A percentile compares a stretch with the other conserved stretches of the same genome.
Evolutionary conservation across 345 rosid species (phyloP).

Genomic region (Mallotus nudiflorus): DNA sequence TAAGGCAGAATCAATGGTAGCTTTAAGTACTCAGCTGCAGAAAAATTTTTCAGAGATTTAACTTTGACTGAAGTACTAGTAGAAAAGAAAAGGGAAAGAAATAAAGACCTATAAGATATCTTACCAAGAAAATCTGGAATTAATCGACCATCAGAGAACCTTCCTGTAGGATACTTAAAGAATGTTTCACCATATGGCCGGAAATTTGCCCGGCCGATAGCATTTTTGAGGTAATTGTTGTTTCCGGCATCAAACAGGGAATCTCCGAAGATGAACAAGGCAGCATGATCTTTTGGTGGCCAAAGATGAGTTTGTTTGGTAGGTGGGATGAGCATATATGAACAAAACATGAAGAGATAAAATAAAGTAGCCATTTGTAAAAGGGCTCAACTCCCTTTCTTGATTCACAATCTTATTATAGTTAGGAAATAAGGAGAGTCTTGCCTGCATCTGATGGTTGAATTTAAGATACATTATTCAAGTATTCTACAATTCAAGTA

Average conservation of each 20-base stretch:
- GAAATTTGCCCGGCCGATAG: background rate
- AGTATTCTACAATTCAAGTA: too few relatives aligned
- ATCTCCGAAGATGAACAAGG: slow-evolving; percentile 9
- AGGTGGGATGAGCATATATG: background rate
- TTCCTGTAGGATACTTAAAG: slow-evolving; percentile 29
- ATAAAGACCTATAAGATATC: too few relatives aligned
- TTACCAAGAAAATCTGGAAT: slow-evolving; percentile 30
- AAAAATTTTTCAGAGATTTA: background rate
- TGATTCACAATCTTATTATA: too few relatives aligned
- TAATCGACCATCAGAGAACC: slow-evolving; percentile 29
- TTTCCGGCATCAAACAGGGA: slow-evolving; percentile 1
- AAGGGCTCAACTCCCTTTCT: too few relatives aligned
- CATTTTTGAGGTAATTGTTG: background rate
- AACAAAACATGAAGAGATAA: background rate
- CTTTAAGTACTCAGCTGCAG: slow-evolving; percentile 28
- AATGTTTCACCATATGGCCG: slow-evolving; percentile 30
- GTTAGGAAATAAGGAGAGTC: too few relatives aligned
- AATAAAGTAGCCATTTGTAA: background rate
- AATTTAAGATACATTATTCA: too few relatives aligned
- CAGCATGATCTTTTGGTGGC: background rate
- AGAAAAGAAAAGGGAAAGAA: background rate
- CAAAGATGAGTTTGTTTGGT: background rate
- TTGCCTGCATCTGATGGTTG: too few relatives aligned
- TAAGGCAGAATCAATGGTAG: slow-evolving; percentile 29
- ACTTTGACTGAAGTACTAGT: too few relatives aligned